Base-by-base conservation (phyloP, 306 rosid genomes). In the Ormosia semicastrata region DNA sequence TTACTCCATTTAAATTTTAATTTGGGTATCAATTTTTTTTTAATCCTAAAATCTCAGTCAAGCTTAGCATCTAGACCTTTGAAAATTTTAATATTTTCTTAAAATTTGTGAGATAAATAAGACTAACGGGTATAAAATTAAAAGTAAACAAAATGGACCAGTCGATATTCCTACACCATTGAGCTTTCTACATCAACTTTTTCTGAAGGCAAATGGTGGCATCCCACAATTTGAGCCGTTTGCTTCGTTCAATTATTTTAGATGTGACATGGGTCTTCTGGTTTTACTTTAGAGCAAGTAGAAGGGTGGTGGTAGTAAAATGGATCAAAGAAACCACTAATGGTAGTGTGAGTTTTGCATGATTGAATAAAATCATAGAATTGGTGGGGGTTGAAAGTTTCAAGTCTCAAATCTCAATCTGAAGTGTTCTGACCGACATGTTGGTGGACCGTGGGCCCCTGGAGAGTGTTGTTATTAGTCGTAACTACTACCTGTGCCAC, bases 401-500 rank as follows among this genome's bases (percentile, higher is more conserved):
- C 62, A 32, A 71, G 32, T 36, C 65, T 36, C 0, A 33, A 57
- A 59, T 80, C 52, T 40, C 30, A 72, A 53, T 17, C 10, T 65
- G 57, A 83, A 83, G 18, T 33, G 24, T 67, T 73, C 52, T 60
- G 71, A 80, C 73, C 8, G 49, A 71, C 50, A 57, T 7, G 11
- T 17, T 44, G 67, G 79, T 76, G 86, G 91, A 56, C 78, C 85
- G 49, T 52, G 6, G 39, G 67, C 47, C 78, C 66, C 41, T 2
- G 1, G 18, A 4, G 36, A 17, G 79, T 63, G 79, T 68, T 83
- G 77, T 67, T 59, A 70, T 79, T 73, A 65, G 59, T 69, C 12
- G 46, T 70, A 77, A 86, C 87, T 82, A 41, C 85, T 81, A 59
- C 78, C 76, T 77, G 59, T 77, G 62, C 81, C 78, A n/a, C 15